Evolutionary conservation across 306 rosid species (phyloP).

Genomic region (Senna siamea): DNA sequence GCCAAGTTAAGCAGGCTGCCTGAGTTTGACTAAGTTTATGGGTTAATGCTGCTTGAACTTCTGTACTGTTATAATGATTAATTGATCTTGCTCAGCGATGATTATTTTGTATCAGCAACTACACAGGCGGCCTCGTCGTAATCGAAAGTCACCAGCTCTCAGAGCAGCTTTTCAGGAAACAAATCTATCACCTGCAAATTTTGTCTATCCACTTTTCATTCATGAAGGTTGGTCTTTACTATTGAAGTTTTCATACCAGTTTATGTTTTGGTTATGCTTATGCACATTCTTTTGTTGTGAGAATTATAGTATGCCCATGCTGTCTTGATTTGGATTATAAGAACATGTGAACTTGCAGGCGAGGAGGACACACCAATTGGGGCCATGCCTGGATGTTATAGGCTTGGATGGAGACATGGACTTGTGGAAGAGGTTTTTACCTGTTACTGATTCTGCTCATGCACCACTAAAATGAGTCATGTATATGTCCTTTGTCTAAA

Average conservation of each 20-base stretch:
- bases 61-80: constrained; percentile 2
- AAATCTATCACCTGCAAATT: constrained; percentile 75
- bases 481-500: constrained; percentile 15
- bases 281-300: constrained; percentile 15
- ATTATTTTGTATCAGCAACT: constrained; percentile 59
- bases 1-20: not conserved
- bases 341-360: constrained; percentile 59
- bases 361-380: constrained; percentile 92
- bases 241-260: not conserved
- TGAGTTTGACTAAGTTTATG: not conserved
- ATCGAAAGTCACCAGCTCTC: constrained; percentile 61
- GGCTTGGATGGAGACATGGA: constrained; percentile 99
- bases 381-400: constrained; percentile 97
- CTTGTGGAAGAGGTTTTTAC: constrained; percentile 83
- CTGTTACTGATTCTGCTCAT: constrained; percentile 14
- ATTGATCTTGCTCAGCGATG: constrained; percentile 24
- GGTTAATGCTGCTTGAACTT: not conserved
- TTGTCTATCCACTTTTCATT: constrained; percentile 91
- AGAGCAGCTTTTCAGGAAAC: constrained; percentile 94
- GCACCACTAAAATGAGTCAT: constrained; percentile 17
- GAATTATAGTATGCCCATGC: not conserved
- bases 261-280: constrained; percentile 7
- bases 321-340: constrained; percentile 34
- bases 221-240: constrained; percentile 77
- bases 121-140: constrained; percentile 84